Evolutionary conservation across 1,284 basidiomycete species (phyloP), one percentile per base, ranked within the genome.

Genomic region (Microbotryum saponariae): DNA sequence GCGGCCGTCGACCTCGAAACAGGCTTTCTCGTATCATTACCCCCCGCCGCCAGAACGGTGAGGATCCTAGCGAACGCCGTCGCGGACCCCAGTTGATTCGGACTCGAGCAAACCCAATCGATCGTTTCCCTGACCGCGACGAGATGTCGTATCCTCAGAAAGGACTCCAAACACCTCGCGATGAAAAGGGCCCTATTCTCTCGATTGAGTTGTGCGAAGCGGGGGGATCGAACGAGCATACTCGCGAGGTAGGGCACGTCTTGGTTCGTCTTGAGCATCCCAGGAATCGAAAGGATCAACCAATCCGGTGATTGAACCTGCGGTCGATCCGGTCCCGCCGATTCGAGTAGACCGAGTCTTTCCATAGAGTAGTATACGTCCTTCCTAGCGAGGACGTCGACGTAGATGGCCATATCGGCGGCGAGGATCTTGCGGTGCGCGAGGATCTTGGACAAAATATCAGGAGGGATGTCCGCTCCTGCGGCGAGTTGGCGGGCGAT

Each of bases 241-340:
- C 58, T 58, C 7, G 53, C 64, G 54, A 69, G 60, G 62, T 69
- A 69, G 3, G 60, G 65, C 5, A 52, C 65, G 27, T 67, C 62
- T 6, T 50, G n/a, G 3, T 29, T 45, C 6, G 47, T n/a, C 18
- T 42, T 18, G 20, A 67, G 51, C 57, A 69, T 53, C 16, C 50
- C 60, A 0, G 67, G 67, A n/a, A 69, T 45, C 6, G 65, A 29
- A 46, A 67, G 65, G 51, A 63, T 61, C 3, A 69, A 56, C 67
- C 67, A 69, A 46, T 57, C 57, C 42, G 67, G 67, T 54, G 60
- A 64, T 16, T 37, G n/a, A 8, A 54, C 25, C 31, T 10, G 33
- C 56, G 16, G 14, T 37, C 42, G 23, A 18, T 44, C 54, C 4
- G 20, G 12, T 1, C 42, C 51, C 4, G 62, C 61, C 37, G 61